A percentile compares a stretch with the other conserved stretches of the same genome.
Evolutionary conservation across 139 green algal species (phyloP).

Genomic region (Pycnococcus provasolii): DNA sequence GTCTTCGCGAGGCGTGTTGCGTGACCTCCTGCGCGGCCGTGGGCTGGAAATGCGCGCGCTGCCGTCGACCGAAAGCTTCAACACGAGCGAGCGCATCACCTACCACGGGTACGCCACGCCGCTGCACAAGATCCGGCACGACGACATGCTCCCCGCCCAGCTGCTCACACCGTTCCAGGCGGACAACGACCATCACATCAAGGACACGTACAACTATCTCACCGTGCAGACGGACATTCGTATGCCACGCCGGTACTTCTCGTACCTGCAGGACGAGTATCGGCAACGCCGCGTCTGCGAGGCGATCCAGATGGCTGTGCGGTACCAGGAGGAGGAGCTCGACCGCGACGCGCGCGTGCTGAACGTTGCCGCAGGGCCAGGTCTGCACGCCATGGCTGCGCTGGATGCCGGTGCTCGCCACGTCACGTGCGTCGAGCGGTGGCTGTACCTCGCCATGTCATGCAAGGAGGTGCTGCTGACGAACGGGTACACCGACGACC

Average conservation of each 20-base stretch:
- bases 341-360: conserved; percentile 49
- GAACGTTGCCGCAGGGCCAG: conserved; percentile 41
- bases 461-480: conserved; percentile 48
- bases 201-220: conserved; percentile 78
- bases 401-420: conserved; percentile 57
- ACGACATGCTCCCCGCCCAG: conserved; percentile 49
- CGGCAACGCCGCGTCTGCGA: conserved; percentile 25
- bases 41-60: conserved; percentile 10
- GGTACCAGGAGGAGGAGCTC: conserved; percentile 28
- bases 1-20: conserved; percentile 38
- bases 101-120: conserved; percentile 33
- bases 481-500: conserved; percentile 38
- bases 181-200: conserved; percentile 65
- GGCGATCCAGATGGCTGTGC: conserved; percentile 38
- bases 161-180: conserved; percentile 61
- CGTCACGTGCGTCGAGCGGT: conserved; percentile 60
- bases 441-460: conserved; percentile 59
- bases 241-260: conserved; percentile 37
- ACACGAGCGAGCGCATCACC: conserved; percentile 41
- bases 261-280: conserved; percentile 37
- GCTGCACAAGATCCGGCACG: conserved; percentile 40
- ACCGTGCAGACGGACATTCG: conserved; percentile 51
- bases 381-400: conserved; percentile 47
- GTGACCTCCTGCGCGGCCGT: conserved; percentile 38
- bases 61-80: conserved; percentile 23